Base-by-base conservation (phyloP, 23 red algal genomes). In the Gracilaria gracilis region DNA sequence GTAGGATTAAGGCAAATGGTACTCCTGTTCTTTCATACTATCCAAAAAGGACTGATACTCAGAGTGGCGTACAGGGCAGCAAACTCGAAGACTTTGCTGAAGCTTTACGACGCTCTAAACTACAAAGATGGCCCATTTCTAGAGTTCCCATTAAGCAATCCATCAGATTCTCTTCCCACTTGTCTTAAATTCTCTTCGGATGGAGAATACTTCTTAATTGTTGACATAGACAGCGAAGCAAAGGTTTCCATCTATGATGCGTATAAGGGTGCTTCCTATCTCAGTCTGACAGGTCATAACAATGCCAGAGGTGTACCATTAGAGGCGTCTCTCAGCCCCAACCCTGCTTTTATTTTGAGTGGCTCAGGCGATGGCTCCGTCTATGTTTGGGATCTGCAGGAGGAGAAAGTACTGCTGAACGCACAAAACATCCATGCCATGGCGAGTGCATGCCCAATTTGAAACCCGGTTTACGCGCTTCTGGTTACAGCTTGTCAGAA, bases 401-500 rank as follows among this genome's bases (percentile, higher is more conserved):
- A 19, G 7, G 93, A 92, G 39, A 54, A 59, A 9, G 44, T 82
- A n/a, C 61, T 93, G 25, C 53, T 89, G 14, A 90, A 87, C 11
- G 49, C 67, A 6, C 44, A 11, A 38, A 33, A 61, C 29, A 53
- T 77, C 2, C 92, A 88, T 79, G 79, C 89, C 28, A 49, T 77
- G 77, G 58, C 89, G 0, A 61, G 61, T 79, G 61, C 80, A 21
- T 88, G 80, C 51, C 55, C 37, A 61, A 39, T 69, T 49, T 98
- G 89, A 77, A 98, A 98, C 80, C 97, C 97, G 16, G 67, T 92
- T 49, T 98, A 98, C 88, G 81, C 82, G 20, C 84, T 96, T 78
- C 66, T 98, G 40, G 90, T 86, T 24, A 92, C 91, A 38, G 93
- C 97, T 28, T 98, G 97, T 66, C 97, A 98, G 80, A 98, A 98